Percentiles rank a stretch among this genome's conserved stretches.
Evolutionary conservation across 306 rosid genomes (phyloP).

Genomic region (Cicer judaicum): DNA sequence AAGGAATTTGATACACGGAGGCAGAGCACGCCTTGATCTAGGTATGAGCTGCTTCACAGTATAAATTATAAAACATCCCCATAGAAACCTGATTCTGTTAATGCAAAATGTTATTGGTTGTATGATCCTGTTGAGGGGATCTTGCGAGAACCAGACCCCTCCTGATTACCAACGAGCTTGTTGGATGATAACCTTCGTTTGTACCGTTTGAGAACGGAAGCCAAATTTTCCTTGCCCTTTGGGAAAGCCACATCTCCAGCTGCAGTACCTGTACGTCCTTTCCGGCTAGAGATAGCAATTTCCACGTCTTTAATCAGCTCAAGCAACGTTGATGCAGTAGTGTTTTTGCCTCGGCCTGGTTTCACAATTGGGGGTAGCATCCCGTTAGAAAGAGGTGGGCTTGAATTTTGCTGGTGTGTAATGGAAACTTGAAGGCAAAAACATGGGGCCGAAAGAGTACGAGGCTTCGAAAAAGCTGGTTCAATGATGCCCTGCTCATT

Average conservation of each 20-base stretch:
- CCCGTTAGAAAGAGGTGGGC: constrained; percentile 74
- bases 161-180: constrained; percentile 56
- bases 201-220: constrained; percentile 94
- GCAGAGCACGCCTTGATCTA: constrained; percentile 38
- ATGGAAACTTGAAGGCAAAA: constrained; percentile 84
- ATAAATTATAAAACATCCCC: constrained; percentile 31
- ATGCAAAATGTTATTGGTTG: constrained; percentile 50
- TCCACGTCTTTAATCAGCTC: constrained; percentile 90
- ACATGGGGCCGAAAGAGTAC: constrained; percentile 72
- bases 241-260: constrained; percentile 99
- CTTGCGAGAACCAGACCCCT: constrained; percentile 63
- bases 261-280: constrained; percentile 93
- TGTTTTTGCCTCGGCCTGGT: constrained; percentile 82
- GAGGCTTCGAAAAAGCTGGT: constrained; percentile 83
- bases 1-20: constrained; percentile 54
- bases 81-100: constrained; percentile 32
- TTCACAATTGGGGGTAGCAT: constrained; percentile 85
- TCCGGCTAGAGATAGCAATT: constrained; percentile 71
- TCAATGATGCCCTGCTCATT: constrained; percentile 75
- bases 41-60: constrained; percentile 48
- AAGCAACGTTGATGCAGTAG: constrained; percentile 63
- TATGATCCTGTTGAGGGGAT: constrained; percentile 52
- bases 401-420: constrained; percentile 64
- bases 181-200: constrained; percentile 78
- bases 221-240: constrained; percentile 84